Conservation (phyloP, 1,284 basidiomycete genomes). For the Cutaneotrichosporon arboriforme region DNA sequence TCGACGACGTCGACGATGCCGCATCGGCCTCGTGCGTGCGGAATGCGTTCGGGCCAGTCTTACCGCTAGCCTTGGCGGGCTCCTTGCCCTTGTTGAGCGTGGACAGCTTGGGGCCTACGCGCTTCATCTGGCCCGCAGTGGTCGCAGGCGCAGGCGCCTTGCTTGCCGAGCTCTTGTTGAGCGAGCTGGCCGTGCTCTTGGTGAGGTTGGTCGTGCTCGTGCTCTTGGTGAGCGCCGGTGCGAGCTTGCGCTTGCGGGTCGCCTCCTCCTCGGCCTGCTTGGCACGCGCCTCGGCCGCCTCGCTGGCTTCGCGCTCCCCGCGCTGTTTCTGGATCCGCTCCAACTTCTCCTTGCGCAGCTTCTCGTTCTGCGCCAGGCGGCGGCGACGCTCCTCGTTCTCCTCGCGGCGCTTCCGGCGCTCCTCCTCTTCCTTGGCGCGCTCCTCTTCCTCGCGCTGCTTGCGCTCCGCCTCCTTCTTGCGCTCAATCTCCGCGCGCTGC, state of each 20-base stretch:
- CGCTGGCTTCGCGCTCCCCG: conserved; percentile 34
- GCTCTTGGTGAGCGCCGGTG: conserved; percentile 22
- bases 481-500: conserved; percentile 71
- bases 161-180: conserved; percentile 20
- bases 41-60: conserved; percentile 26
- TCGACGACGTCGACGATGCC: conserved; percentile 18
- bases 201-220: conserved; percentile 11
- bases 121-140: conserved; percentile 4
- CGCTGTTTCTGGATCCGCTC: conserved; percentile 30
- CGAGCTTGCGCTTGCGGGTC: conserved; percentile 46
- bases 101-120: conserved; percentile 2
- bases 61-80: conserved; percentile 13
- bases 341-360: conserved; percentile 39
- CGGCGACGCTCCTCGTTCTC: conserved; percentile 66
- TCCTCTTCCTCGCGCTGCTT: conserved; percentile 75
- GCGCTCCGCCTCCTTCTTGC: conserved; percentile 61
- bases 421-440: conserved; percentile 56
- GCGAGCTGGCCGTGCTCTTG: conserved; percentile 15
- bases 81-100: conserved; percentile 21
- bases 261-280: conserved; percentile 43
- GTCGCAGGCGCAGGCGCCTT: conserved; percentile 15
- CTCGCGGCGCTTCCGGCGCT: conserved; percentile 28
- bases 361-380: conserved; percentile 36
- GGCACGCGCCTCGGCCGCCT: conserved; percentile 11
- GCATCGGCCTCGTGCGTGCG: conserved; percentile 18